A percentile compares a stretch with the other conserved stretches of the same genome.
phyloP scores from a whole-genome alignment of 805 yeast genomes.

The Pichia rugopelliculosa region DNA sequence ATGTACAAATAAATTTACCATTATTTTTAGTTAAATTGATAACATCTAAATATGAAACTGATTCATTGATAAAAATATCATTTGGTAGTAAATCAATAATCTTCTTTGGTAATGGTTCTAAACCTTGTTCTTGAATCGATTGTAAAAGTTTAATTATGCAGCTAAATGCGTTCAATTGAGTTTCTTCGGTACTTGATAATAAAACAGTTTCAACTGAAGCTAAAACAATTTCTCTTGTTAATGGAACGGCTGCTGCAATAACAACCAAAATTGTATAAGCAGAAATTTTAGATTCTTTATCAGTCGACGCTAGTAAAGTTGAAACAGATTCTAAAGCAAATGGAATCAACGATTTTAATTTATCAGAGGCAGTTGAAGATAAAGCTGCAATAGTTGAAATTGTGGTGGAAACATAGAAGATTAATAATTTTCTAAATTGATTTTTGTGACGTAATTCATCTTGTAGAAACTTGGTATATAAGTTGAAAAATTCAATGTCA shows the following conservation, averaged over 20 bases:
- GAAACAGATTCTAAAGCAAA: slow-evolving; percentile 52
- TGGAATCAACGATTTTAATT: slow-evolving; percentile 46
- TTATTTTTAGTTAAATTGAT: slow-evolving; percentile 14
- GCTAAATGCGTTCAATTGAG: slow-evolving; percentile 30
- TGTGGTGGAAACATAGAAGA: slow-evolving; percentile 70
- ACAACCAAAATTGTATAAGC: slow-evolving; percentile 81
- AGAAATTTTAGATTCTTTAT: slow-evolving; percentile 65
- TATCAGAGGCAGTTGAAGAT: slow-evolving; percentile 34
- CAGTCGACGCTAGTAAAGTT: slow-evolving; percentile 39
- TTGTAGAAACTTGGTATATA: slow-evolving; percentile 52
- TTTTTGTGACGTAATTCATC: slow-evolving; percentile 45
- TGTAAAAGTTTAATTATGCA: slow-evolving; percentile 44
- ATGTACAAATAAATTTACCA: slow-evolving; percentile 24
- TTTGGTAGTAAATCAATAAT: slow-evolving; percentile 19
- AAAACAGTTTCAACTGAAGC: slow-evolving; percentile 59
- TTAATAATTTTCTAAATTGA: slow-evolving; percentile 60
- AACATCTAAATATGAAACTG: slow-evolving; percentile 16
- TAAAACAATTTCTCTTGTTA: slow-evolving; percentile 46
- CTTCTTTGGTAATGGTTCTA: slow-evolving; percentile 22
- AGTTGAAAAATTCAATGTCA: slow-evolving; percentile 59
- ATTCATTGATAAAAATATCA: slow-evolving; percentile 13
- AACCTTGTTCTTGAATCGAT: slow-evolving; percentile 31
- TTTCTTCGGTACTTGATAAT: slow-evolving; percentile 13
- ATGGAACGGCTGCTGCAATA: slow-evolving; percentile 61
- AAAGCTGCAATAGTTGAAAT: slow-evolving; percentile 63